phyloP scores from a whole-genome alignment of 805 yeast species.

The Hanseniaspora singularis region DNA sequence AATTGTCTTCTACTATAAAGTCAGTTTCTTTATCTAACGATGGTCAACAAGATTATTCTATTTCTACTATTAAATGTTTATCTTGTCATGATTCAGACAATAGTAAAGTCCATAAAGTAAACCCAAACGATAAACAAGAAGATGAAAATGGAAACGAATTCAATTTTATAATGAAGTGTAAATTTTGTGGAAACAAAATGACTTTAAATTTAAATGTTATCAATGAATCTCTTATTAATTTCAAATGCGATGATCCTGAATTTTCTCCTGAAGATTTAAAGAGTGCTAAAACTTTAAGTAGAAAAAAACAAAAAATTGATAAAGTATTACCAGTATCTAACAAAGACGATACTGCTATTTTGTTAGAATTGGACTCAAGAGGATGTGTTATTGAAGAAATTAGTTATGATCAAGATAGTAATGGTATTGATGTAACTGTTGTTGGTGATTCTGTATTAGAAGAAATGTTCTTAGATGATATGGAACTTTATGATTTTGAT shows the following conservation, averaged over 20 bases:
- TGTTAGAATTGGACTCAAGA: slow-evolving; percentile 70
- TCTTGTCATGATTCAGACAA: slow-evolving; percentile 68
- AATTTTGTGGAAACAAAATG: slow-evolving; percentile 38
- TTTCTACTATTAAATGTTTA: slow-evolving; percentile 63
- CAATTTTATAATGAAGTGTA: slow-evolving; percentile 67
- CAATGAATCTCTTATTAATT: slow-evolving; percentile 23
- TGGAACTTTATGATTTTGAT: slow-evolving; percentile 93
- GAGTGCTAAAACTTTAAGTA: slow-evolving; percentile 9
- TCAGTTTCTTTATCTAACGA: slow-evolving; percentile 49
- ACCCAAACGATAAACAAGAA: slow-evolving; percentile 52
- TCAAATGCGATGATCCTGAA: slow-evolving; percentile 17
- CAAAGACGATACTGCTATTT: slow-evolving; percentile 21
- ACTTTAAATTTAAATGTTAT: slow-evolving; percentile 22
- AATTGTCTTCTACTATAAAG: slow-evolving; percentile 37
- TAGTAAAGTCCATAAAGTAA: slow-evolving; percentile 50
- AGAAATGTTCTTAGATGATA: slow-evolving; percentile 47
- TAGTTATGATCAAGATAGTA: slow-evolving; percentile 37
- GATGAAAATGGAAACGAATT: slow-evolving; percentile 55
- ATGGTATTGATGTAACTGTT: slow-evolving; percentile 22
- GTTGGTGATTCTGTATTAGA: slow-evolving; percentile 28
- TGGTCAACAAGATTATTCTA: slow-evolving; percentile 51
- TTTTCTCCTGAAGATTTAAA: slow-evolving; percentile 9
- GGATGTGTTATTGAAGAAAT: slow-evolving; percentile 68
- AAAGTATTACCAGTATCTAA: neutral
- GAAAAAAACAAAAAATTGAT: slow-evolving; percentile 16